Evolutionary conservation across 1,139 yeast species (phyloP).

Genomic region (Kurtzmaniella quercitrusa): DNA sequence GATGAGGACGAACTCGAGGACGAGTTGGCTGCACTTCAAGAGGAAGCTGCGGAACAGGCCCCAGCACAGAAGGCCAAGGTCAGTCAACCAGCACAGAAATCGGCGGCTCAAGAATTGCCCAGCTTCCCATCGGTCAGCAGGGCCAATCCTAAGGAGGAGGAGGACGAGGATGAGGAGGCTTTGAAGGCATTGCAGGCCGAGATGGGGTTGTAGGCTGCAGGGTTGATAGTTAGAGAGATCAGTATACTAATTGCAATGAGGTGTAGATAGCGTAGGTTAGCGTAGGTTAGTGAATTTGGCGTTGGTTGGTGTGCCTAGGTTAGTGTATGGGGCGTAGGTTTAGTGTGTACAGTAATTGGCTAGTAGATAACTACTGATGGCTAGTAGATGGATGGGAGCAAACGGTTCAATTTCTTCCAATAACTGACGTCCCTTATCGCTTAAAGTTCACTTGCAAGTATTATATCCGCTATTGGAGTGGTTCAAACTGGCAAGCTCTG

Average conservation of each 20-base stretch:
- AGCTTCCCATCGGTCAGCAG: constrained; percentile 44
- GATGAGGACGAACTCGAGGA: constrained; percentile 87
- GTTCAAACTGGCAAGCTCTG: no score
- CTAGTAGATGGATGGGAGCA: no score
- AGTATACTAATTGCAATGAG: neutral
- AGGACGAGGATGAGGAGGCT: constrained; percentile 83
- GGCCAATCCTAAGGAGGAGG: constrained; percentile 36
- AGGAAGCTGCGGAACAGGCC: constrained; percentile 56
- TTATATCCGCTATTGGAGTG: no score
- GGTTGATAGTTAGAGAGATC: neutral
- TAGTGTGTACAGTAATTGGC: no score
- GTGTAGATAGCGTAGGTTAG: no score
- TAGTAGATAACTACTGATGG: no score
- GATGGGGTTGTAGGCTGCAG: constrained; percentile 67
- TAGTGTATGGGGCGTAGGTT: no score
- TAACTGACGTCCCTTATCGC: no score
- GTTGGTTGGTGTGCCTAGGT: no score
- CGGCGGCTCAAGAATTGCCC: constrained; percentile 34
- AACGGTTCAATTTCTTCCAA: no score
- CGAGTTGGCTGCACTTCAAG: constrained; percentile 84
- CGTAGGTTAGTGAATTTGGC: no score
- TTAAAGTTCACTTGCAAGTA: no score
- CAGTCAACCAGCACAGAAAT: constrained; percentile 14
- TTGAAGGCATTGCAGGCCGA: constrained; percentile 87
- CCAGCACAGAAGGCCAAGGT: constrained; percentile 15